A percentile compares a stretch with the other conserved stretches of the same genome.
Evolutionary conservation across 164 flowering plant species (phyloP).

Genomic region (Dillenia suffruticosa): DNA sequence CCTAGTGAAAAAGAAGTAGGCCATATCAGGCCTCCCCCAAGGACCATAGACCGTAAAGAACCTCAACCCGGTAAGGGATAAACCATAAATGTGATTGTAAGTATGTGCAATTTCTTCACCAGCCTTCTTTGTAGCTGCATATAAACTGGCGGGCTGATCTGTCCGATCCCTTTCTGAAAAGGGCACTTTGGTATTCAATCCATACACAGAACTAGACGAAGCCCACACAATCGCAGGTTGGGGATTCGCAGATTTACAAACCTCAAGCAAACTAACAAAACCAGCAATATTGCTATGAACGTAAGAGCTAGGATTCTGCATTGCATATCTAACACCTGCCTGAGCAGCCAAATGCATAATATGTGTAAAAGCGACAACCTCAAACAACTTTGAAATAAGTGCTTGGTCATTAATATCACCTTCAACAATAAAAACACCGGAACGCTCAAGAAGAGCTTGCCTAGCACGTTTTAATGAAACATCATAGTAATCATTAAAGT

Average conservation of each 20-base stretch:
- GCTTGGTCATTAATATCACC: conserved; percentile 77
- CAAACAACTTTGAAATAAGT: conserved; percentile 62
- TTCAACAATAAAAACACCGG: conserved; percentile 80
- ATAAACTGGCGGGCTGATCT: conserved; percentile 91
- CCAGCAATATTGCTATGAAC: conserved; percentile 94
- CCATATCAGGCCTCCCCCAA: conserved; percentile 97
- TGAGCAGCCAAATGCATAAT: conserved; percentile 97
- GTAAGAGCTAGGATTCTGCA: conserved; percentile 86
- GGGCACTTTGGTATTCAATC: conserved; percentile 78
- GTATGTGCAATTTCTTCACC: conserved; percentile 90
- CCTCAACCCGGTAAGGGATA: conserved; percentile 83
- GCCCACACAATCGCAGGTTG: conserved; percentile 98
- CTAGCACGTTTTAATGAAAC: conserved; percentile 67
- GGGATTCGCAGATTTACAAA: conserved; percentile 74
- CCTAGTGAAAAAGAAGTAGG: conserved; percentile 82
- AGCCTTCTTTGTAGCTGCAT: conserved; percentile 95
- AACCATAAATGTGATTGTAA: conserved; percentile 82
- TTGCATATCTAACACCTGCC: conserved; percentile 92
- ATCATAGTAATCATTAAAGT: conserved; percentile 85
- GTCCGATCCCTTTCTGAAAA: conserved; percentile 85
- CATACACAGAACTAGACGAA: conserved; percentile 85
- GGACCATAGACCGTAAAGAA: conserved; percentile 96
- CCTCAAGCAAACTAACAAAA: conserved; percentile 69
- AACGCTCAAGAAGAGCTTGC: conserved; percentile 60
- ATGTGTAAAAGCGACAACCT: conserved; percentile 74